Percentiles rank a stretch among this genome's conserved stretches.
These are phyloP conservation scores for Suillus weaverae DNA, from an alignment of 768 basidiomycete genomes.

Conservation along the genomic window DNA sequence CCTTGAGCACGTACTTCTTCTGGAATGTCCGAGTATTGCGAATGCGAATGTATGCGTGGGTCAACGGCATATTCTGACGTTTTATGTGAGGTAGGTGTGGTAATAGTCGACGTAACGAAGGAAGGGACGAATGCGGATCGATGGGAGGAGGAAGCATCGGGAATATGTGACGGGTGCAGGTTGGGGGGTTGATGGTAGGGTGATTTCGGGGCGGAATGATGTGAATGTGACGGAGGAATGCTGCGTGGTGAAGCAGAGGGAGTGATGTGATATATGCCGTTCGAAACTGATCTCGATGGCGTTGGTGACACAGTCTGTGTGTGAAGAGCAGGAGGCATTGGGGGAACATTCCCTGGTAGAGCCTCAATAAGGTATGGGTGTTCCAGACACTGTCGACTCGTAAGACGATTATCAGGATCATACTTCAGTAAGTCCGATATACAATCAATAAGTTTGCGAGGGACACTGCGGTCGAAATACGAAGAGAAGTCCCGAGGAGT, in stretches of 20 bases:
- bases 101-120: constrained; percentile 29
- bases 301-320: constrained; percentile 38
- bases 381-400: constrained; percentile 82
- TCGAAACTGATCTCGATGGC: constrained; percentile 37
- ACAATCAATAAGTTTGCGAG: constrained; percentile 82
- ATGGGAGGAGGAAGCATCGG: constrained; percentile 51
- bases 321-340: constrained; percentile 55
- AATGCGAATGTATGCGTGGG: constrained; percentile 33
- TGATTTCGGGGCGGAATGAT: constrained; percentile 40
- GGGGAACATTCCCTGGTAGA: constrained; percentile 62
- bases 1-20: constrained; percentile 31
- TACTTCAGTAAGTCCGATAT: constrained; percentile 91
- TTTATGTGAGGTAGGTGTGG: constrained; percentile 33
- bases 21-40: constrained; percentile 30
- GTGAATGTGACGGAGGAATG: constrained; percentile 51
- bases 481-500: constrained; percentile 65
- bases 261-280: constrained; percentile 38
- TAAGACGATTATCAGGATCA: constrained; percentile 85
- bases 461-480: constrained; percentile 78
- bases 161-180: constrained; percentile 42
- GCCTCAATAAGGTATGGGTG: constrained; percentile 90
- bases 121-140: constrained; percentile 53
- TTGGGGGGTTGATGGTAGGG: constrained; percentile 40
- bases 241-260: constrained; percentile 44
- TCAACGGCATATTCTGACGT: constrained; percentile 38